These are phyloP conservation scores for Endoconidiophora polonica DNA, from an alignment of 2,329 filamentous ascomycete species.

Conservation along the genomic window DNA sequence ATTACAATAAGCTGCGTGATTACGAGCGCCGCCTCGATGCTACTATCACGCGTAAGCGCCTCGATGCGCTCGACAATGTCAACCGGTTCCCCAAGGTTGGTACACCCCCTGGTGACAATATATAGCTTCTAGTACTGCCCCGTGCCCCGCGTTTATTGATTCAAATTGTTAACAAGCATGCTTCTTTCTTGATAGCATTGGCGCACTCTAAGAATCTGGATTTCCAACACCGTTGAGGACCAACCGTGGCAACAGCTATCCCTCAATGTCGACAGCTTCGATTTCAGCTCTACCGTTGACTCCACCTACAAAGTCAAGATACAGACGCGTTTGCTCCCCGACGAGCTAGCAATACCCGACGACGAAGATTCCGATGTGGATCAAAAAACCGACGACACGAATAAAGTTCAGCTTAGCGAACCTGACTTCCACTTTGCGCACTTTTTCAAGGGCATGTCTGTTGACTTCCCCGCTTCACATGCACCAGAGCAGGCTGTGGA, in stretches of 20 bases:
- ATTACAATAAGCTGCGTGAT: conserved; percentile 73
- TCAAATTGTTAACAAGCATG: background rate
- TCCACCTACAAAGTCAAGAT: conserved; percentile 83
- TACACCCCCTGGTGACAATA: background rate
- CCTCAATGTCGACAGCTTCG: conserved; percentile 58
- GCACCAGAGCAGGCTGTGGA: conserved; percentile 46
- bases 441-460: conserved; percentile 66
- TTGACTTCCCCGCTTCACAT: conserved; percentile 52
- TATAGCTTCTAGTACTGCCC: too few relatives aligned
- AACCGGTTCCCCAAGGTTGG: conserved; percentile 54
- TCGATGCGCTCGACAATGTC: conserved; percentile 75
- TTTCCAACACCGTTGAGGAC: conserved; percentile 85
- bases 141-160: too few relatives aligned
- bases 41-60: conserved; percentile 80
- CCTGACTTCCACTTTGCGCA: conserved; percentile 42
- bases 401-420: conserved; percentile 19
- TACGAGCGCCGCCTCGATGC: conserved; percentile 80
- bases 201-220: conserved; percentile 70
- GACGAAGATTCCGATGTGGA: conserved; percentile 24
- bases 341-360: conserved; percentile 32
- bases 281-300: conserved; percentile 61
- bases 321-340: conserved; percentile 67
- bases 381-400: conserved; percentile 28
- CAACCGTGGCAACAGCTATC: conserved; percentile 67
- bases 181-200: conserved; percentile 6